Conservation (phyloP, 2,329 filamentous ascomycete species). For the Trichoderma arundinaceum region DNA sequence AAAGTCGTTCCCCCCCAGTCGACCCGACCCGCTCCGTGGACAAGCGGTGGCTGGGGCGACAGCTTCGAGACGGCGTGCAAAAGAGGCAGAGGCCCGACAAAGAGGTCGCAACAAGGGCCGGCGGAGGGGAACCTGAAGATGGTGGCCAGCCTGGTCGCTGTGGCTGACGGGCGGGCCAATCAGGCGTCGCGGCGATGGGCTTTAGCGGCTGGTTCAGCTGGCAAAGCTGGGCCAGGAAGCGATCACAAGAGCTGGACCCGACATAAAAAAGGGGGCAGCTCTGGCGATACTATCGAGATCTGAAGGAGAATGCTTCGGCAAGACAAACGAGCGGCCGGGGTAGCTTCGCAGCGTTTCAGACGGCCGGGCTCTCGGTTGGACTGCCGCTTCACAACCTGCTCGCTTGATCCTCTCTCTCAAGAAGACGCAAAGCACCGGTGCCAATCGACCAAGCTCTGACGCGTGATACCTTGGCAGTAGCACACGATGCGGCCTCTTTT, state of each 20-base stretch:
- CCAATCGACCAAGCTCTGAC: too few species aligned
- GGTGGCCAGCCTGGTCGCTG: conserved; percentile 14
- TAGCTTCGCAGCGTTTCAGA: background rate
- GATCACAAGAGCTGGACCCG: background rate
- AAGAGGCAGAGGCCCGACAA: too few species aligned
- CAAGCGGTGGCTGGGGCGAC: conserved; percentile 33
- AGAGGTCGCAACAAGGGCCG: too few species aligned
- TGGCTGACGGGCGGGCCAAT: conserved; percentile 27
- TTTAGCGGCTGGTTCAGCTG: conserved; percentile 30
- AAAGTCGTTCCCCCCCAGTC: conserved; percentile 27
- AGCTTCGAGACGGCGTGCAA: too few species aligned
- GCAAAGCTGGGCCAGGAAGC: conserved; percentile 9
- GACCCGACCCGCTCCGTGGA: conserved; percentile 29
- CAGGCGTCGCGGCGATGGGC: conserved; percentile 3
- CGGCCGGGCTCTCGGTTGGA: too few species aligned
- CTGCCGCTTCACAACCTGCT: too few species aligned
- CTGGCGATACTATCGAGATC: conserved; percentile 7
- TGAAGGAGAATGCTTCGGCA: conserved; percentile 2
- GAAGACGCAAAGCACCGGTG: too few species aligned
- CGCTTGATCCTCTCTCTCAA: too few species aligned
- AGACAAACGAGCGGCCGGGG: conserved; percentile 14
- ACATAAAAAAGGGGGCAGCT: background rate
- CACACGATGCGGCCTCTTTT: too few species aligned
- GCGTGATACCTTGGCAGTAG: too few species aligned
- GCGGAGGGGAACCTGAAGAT: background rate